A percentile compares a stretch with the other conserved stretches of the same genome.
These are phyloP conservation scores for Amylostereum areolatum DNA, from an alignment of 1,284 basidiomycete species.

Conservation along the genomic window DNA sequence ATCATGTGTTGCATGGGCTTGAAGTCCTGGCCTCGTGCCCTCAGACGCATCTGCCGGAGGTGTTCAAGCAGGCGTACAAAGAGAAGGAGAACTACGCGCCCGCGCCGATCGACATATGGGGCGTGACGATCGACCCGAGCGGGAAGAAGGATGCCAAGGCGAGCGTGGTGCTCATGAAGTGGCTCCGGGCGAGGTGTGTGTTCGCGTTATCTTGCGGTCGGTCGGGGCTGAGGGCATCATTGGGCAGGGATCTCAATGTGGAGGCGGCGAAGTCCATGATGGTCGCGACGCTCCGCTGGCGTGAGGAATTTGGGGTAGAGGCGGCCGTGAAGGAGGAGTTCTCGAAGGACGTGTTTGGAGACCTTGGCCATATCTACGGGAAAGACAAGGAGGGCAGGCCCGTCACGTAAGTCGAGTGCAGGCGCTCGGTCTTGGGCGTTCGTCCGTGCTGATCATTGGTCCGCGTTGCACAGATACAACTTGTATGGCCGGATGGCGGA, in stretches of 20 bases:
- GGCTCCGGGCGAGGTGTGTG: constrained; percentile 65
- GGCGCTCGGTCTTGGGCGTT: too few species aligned
- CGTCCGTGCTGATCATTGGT: too few species aligned
- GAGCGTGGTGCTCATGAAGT: constrained; percentile 74
- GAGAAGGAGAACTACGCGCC: constrained; percentile 45
- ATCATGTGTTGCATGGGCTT: background rate
- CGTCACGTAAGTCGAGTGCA: constrained; percentile 52
- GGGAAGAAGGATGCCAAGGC: constrained; percentile 48
- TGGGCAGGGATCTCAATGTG: constrained; percentile 46
- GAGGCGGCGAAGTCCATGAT: constrained; percentile 58
- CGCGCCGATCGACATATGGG: constrained; percentile 59
- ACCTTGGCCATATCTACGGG: constrained; percentile 59
- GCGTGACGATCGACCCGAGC: constrained; percentile 53
- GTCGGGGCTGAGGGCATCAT: background rate
- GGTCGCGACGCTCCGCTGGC: constrained; percentile 64
- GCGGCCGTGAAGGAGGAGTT: constrained; percentile 56
- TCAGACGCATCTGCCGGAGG: constrained; percentile 49
- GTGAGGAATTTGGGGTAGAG: constrained; percentile 61
- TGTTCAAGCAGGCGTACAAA: constrained; percentile 52
- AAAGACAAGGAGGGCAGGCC: constrained; percentile 63
- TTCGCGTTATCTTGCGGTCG: background rate
- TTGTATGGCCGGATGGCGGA: constrained; percentile 65
- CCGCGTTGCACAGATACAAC: constrained; percentile 59
- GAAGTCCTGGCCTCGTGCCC: background rate
- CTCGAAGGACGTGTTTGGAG: constrained; percentile 58